Conservation (phyloP, 2,329 filamentous ascomycete species). For the Ilyonectria robusta region DNA sequence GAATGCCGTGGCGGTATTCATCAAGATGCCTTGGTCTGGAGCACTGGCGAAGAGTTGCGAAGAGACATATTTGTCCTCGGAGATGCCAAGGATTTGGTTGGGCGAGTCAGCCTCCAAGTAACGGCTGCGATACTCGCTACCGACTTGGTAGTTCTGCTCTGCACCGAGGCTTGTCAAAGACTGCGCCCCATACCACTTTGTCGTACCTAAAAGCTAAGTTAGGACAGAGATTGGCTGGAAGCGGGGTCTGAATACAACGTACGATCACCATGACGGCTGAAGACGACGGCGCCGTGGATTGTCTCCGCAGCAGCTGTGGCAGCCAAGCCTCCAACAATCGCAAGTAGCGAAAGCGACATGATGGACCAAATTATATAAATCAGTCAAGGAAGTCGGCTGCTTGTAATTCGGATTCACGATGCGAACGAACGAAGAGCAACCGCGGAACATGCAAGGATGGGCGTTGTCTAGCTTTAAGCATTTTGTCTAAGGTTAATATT, state of each 20-base stretch:
- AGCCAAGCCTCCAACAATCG: neutral
- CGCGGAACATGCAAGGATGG: neutral
- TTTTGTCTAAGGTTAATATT: conserved; percentile 19
- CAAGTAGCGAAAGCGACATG: conserved; percentile 9
- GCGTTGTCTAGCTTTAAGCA: conserved; percentile 4
- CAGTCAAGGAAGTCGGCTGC: neutral
- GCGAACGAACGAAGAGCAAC: neutral
- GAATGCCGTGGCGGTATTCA: conserved; percentile 54
- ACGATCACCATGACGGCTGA: conserved; percentile 54
- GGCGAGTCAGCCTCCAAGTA: conserved; percentile 46
- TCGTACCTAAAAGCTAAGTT: conserved; percentile 45
- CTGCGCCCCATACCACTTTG: conserved; percentile 54
- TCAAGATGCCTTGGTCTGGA: conserved; percentile 51
- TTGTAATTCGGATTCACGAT: neutral
- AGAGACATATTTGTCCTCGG: conserved; percentile 49
- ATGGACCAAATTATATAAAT: neutral
- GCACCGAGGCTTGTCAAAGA: conserved; percentile 53
- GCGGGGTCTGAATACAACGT: conserved; percentile 22
- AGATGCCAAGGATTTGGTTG: conserved; percentile 51
- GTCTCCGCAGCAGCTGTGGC: conserved; percentile 46
- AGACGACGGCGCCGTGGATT: conserved; percentile 52
- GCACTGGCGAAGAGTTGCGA: conserved; percentile 53
- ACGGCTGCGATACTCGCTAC: conserved; percentile 41
- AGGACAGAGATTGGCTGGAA: neutral
- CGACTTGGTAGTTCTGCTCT: conserved; percentile 50